phyloP scores from a whole-genome alignment of 179 eudicot species.

The Beta lomatogona region DNA sequence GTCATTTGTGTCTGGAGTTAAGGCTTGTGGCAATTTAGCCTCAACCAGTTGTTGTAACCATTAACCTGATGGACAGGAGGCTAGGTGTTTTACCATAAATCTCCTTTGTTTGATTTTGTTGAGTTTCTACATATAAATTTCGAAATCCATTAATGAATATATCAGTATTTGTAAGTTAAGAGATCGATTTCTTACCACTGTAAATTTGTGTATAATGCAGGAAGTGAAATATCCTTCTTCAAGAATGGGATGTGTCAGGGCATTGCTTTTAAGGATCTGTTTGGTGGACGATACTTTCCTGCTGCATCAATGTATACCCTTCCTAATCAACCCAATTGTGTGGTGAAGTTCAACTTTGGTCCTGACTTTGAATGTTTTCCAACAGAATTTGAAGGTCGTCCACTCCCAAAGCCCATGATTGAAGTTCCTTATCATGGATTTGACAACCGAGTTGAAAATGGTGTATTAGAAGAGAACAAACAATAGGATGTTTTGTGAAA shows the following conservation, averaged over 20 bases:
- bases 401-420: conserved; percentile 74
- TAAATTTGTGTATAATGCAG: conserved; percentile 42
- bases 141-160: not conserved
- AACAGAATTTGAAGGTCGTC: conserved; percentile 67
- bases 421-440: conserved; percentile 85
- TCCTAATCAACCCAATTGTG: conserved; percentile 87
- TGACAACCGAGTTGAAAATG: conserved; percentile 68
- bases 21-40: not conserved
- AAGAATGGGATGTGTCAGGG: conserved; percentile 93
- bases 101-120: not conserved
- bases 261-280: conserved; percentile 79
- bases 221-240: conserved; percentile 90
- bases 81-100: not conserved
- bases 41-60: not conserved
- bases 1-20: too few species aligned
- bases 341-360: conserved; percentile 92
- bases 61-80: not conserved
- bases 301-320: conserved; percentile 99
- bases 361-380: conserved; percentile 91
- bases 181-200: conserved; percentile 6
- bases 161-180: conserved; percentile 7
- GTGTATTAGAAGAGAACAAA: conserved; percentile 67
- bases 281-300: conserved; percentile 86
- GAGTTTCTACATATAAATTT: not conserved
- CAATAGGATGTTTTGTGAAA: conserved; percentile 26